Evolutionary conservation across 805 yeast genomes (phyloP).

Genomic region (Suhomyces emberorum): DNA sequence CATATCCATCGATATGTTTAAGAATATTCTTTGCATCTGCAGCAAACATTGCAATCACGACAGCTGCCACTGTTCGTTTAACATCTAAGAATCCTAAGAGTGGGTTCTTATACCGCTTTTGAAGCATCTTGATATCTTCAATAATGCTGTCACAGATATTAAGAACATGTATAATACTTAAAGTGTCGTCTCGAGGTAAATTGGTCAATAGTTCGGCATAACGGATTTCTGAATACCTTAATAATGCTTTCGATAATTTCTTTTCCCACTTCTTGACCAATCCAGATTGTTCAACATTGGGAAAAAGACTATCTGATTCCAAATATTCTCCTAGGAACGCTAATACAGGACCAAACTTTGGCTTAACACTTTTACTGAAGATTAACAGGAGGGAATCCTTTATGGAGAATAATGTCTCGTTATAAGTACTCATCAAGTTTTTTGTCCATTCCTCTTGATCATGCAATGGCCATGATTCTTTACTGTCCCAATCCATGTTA

Average conservation of each 20-base stretch:
- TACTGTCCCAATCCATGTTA: slow-evolving; percentile 30
- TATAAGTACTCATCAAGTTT: slow-evolving; percentile 44
- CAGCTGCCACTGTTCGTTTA: slow-evolving; percentile 45
- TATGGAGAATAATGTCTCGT: slow-evolving; percentile 44
- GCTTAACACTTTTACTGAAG: slow-evolving; percentile 43
- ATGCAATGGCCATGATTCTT: slow-evolving; percentile 29
- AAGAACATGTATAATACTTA: slow-evolving; percentile 53
- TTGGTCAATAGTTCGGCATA: slow-evolving; percentile 39
- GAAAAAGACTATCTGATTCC: slow-evolving; percentile 45
- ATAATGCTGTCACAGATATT: slow-evolving; percentile 55
- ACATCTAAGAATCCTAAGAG: slow-evolving; percentile 58
- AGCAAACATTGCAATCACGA: slow-evolving; percentile 51
- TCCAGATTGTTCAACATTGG: slow-evolving; percentile 30
- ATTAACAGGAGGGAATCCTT: slow-evolving; percentile 41
- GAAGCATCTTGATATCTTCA: slow-evolving; percentile 46
- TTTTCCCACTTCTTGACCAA: slow-evolving; percentile 47
- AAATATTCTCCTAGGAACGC: slow-evolving; percentile 48
- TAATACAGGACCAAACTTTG: slow-evolving; percentile 56
- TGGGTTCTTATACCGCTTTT: slow-evolving; percentile 58
- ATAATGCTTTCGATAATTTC: slow-evolving; percentile 31
- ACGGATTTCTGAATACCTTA: slow-evolving; percentile 34
- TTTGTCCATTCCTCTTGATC: slow-evolving; percentile 53
- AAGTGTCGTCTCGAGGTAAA: slow-evolving; percentile 57
- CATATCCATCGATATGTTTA: slow-evolving; percentile 45
- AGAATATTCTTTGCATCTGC: slow-evolving; percentile 52